Conservation (phyloP, 2,329 filamentous ascomycete species). For the Lachnellula hyalina region DNA sequence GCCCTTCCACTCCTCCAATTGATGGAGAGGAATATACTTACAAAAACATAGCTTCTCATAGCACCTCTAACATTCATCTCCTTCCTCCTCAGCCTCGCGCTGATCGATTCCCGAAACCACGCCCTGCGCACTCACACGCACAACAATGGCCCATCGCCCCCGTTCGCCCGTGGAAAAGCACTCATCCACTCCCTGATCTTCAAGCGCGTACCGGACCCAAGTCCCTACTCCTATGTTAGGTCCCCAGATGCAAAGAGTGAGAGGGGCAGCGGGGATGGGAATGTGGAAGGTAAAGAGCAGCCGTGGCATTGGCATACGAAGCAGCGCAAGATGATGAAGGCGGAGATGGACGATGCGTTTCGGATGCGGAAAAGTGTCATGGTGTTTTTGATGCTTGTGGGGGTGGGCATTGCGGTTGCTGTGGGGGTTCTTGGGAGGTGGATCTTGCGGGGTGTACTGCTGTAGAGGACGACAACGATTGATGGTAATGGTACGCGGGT, state of each 20-base stretch:
- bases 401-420: constrained; percentile 3
- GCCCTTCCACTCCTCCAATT: background rate
- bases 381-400: constrained; percentile 10
- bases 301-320: constrained; percentile 31
- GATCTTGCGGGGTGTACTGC: background rate
- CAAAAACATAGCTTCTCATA: constrained; percentile 26
- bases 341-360: constrained; percentile 31
- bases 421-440: constrained; percentile 6
- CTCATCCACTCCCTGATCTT: constrained; percentile 21
- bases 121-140: constrained; percentile 16
- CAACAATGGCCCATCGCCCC: constrained; percentile 11
- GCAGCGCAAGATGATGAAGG: constrained; percentile 30
- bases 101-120: constrained; percentile 25
- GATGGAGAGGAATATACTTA: background rate
- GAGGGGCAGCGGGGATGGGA: background rate
- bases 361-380: constrained; percentile 27
- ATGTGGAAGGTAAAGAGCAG: constrained; percentile 11
- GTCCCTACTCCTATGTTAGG: constrained; percentile 25
- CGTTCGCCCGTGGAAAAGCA: constrained; percentile 9
- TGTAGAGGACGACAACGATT: background rate
- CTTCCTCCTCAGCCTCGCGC: constrained; percentile 31
- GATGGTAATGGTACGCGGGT: background rate
- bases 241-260: constrained; percentile 7
- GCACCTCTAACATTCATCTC: constrained; percentile 30
- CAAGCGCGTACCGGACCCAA: constrained; percentile 5